Evolutionary conservation across 163 green algal species (phyloP), one percentile per base, ranked within the genome.

Genomic region (Chloromonas sp.): DNA sequence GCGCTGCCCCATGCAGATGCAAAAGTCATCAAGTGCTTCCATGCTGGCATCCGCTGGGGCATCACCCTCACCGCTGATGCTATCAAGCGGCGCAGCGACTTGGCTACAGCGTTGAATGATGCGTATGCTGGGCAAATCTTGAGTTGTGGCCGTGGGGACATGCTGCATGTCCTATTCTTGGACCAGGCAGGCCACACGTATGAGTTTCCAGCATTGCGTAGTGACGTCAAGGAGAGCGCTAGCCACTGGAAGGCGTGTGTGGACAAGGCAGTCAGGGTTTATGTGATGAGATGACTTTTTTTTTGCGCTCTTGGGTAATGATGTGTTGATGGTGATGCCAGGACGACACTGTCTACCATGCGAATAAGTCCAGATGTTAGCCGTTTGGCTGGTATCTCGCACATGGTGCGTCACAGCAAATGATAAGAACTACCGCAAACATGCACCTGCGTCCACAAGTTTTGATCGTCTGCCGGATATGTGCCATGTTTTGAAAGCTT

Each of bases 11-110:
- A 36, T 36, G 71, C 77, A 81, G 77, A 60, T 81, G 77, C 36
- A 36, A 2, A 8, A 57, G n/a, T 3, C 3, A 57, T 81, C 14
- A 3, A 60, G 15, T 81, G n/a, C 70, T 95, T 94, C 85, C 85
- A 91, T 70, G 88, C 89, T 8, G 91, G 91, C 36, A 86, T 94
- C 62, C 88, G 90, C 5, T 94, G 92, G 92, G 91, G 86, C 74
- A 87, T 94, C 58, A 88, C 81, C 58, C 83, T 95, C 74, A 62
- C 83, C 0, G 85, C 80, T 0, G 82, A 85, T 57, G 87, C 85
- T 36, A 77, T 95, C 60, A 86, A 86, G 36, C 86, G 83, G 0
- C 87, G 90, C 36, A 84, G 70, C 74, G 84, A 88, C 83, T 84
- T 94, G 77, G 92, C 92, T 2, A 89, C 88, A 0, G 84, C 90